A percentile compares a stretch with the other conserved stretches of the same genome.
These are phyloP conservation scores for Exutisphaerella laricina DNA, from an alignment of 2,329 filamentous ascomycete species.

Conservation along the genomic window DNA sequence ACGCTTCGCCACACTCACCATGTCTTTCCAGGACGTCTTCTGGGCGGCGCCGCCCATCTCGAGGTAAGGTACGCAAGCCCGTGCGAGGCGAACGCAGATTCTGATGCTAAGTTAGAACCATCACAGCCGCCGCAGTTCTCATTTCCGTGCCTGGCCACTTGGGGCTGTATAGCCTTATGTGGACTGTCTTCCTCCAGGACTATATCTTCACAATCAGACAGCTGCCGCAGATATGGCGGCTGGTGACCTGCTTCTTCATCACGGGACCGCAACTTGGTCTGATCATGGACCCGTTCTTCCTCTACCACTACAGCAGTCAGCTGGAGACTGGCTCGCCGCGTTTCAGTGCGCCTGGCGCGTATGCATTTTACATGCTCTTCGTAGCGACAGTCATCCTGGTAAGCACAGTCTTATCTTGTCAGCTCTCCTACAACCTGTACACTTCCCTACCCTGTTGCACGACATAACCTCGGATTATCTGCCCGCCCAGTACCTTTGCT, in stretches of 20 bases:
- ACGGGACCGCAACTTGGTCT: conserved; percentile 53
- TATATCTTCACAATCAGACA: conserved; percentile 45
- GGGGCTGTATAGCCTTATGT: conserved; percentile 47
- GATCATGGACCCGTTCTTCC: conserved; percentile 68
- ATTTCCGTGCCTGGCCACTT: conserved; percentile 59
- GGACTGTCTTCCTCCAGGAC: conserved; percentile 52
- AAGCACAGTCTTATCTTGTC: conserved; percentile 42
- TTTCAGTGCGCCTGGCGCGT: conserved; percentile 69
- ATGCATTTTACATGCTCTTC: conserved; percentile 75
- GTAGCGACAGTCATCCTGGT: conserved; percentile 68
- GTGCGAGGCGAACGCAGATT: conserved; percentile 23
- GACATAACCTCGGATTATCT: conserved; percentile 52
- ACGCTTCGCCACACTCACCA: conserved; percentile 6
- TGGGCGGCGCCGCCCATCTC: conserved; percentile 62
- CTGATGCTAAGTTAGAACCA: conserved; percentile 56
- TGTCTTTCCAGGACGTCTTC: conserved; percentile 26
- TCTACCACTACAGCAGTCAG: conserved; percentile 71
- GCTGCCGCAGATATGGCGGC: conserved; percentile 56
- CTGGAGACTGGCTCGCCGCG: conserved; percentile 67
- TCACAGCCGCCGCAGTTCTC: conserved; percentile 59
- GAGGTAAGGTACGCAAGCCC: conserved; percentile 46
- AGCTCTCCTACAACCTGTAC: conserved; percentile 20
- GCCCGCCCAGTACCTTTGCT: conserved; percentile 49
- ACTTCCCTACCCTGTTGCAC: conserved; percentile 17
- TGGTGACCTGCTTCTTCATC: conserved; percentile 54